These are phyloP conservation scores for Boletus insuetus DNA, from an alignment of 768 basidiomycete species.

Conservation along the genomic window DNA sequence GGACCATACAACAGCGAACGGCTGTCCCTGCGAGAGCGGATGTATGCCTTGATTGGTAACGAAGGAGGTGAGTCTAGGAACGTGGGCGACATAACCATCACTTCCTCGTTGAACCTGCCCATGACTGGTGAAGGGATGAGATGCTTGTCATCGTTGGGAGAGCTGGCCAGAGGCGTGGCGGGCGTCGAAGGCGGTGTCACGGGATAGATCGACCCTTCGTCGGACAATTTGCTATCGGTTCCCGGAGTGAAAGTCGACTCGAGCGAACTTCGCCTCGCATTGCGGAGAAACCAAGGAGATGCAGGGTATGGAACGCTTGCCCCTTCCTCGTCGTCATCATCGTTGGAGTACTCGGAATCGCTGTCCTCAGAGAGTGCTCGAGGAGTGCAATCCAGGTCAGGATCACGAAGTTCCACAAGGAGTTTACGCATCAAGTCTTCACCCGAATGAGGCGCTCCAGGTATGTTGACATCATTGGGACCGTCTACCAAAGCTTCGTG, in stretches of 20 bases:
- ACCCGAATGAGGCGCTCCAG: background rate
- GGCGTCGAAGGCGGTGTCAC: background rate
- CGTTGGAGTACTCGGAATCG: background rate
- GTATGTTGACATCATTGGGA: background rate
- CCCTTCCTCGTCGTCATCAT: background rate
- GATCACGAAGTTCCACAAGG: constrained; percentile 16
- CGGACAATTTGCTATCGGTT: background rate
- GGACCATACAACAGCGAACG: background rate
- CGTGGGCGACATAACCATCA: background rate
- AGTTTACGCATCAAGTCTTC: constrained; percentile 12
- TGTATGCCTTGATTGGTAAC: background rate
- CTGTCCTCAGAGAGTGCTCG: constrained; percentile 1
- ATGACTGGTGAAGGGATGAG: background rate
- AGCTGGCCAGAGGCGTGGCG: background rate
- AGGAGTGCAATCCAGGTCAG: constrained; percentile 5
- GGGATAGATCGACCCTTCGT: constrained; percentile 1
- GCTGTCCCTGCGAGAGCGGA: constrained; percentile 1
- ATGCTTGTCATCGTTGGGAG: background rate
- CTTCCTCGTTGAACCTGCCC: background rate
- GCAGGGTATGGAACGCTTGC: background rate
- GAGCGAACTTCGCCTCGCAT: background rate
- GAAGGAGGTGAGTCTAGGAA: background rate
- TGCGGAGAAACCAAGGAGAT: background rate
- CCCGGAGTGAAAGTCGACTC: background rate
- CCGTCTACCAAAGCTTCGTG: background rate